Conservation (phyloP, 75 land plant species). For the Cupressus sempervirens region DNA sequence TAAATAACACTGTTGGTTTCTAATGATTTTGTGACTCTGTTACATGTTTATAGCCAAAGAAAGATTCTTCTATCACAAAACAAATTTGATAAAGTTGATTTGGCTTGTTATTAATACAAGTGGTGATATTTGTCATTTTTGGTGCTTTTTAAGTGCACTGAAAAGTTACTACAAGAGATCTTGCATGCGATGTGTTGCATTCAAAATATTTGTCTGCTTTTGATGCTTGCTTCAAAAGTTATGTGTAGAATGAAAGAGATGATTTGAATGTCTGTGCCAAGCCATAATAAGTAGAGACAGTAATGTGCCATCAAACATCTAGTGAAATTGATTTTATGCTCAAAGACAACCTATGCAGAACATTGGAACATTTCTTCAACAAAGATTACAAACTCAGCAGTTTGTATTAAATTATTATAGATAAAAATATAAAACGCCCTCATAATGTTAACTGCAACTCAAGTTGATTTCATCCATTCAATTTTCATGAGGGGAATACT, state of each 20-base stretch:
- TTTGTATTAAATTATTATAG: neutral
- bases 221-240: neutral
- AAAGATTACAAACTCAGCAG: neutral
- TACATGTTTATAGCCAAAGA: neutral
- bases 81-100: conserved; percentile 1
- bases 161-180: neutral
- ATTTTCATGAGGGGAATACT: neutral
- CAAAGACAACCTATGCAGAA: neutral
- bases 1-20: neutral
- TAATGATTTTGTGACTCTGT: neutral
- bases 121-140: neutral
- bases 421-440: neutral
- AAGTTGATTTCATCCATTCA: neutral
- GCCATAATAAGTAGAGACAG: neutral
- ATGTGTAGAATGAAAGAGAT: neutral
- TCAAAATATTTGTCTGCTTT: neutral
- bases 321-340: neutral
- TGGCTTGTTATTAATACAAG: neutral
- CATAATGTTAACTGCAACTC: neutral
- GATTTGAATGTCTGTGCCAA: neutral
- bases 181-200: neutral
- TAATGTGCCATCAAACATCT: neutral
- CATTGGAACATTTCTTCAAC: neutral
- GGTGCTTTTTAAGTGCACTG: neutral
- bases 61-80: neutral